These are phyloP conservation scores for Pythium scleroteichum DNA, from an alignment of 352 stramenopile genomes.

Conservation along the genomic window DNA sequence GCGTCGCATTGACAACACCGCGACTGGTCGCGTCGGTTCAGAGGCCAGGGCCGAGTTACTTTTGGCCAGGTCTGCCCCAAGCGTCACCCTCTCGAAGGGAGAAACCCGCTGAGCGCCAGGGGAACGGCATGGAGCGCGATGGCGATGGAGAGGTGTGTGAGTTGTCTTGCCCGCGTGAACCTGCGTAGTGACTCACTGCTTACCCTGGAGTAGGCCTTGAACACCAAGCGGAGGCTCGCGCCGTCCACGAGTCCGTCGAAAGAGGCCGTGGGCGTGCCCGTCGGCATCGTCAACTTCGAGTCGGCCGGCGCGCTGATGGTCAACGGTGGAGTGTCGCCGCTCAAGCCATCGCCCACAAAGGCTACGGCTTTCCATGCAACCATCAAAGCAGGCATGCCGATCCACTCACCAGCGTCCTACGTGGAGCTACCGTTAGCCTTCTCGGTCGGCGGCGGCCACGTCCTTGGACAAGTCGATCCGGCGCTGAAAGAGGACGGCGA, in stretches of 20 bases:
- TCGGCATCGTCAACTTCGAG: conserved; percentile 40
- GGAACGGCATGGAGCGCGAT: conserved; percentile 5
- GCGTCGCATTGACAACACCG: background rate
- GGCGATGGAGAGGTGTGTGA: conserved; percentile 18
- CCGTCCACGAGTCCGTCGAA: conserved; percentile 37
- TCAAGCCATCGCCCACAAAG: conserved; percentile 26
- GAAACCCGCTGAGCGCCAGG: background rate
- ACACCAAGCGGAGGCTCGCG: conserved; percentile 23
- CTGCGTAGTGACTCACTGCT: background rate
- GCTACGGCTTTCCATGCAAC: background rate
- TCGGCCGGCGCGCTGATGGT: conserved; percentile 22
- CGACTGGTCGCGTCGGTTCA: background rate
- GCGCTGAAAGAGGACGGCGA: conserved; percentile 34
- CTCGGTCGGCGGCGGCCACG: conserved; percentile 31
- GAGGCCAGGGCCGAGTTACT: background rate
- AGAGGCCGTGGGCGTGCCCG: conserved; percentile 24
- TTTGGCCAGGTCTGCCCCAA: background rate
- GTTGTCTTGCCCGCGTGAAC: background rate
- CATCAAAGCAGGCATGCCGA: conserved; percentile 14
- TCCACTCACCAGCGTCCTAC: conserved; percentile 31
- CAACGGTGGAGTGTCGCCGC: conserved; percentile 12
- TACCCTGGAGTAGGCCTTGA: background rate
- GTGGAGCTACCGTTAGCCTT: conserved; percentile 30
- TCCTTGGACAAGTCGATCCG: conserved; percentile 27
- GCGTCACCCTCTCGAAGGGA: background rate